phyloP scores from a whole-genome alignment of 768 basidiomycete species.

The Cubamyces lactineus region DNA sequence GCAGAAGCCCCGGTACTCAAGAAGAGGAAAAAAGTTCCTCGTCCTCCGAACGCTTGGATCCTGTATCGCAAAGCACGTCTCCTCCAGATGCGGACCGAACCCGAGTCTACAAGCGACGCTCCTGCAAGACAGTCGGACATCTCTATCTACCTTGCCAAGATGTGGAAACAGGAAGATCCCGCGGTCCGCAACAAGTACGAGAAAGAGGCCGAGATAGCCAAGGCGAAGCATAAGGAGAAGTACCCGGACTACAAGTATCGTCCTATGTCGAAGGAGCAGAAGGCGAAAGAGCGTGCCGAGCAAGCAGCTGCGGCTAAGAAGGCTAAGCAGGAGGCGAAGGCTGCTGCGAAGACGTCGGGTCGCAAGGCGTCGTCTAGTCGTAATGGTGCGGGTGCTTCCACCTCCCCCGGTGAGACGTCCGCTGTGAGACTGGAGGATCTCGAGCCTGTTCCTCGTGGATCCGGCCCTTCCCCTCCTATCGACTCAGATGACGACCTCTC shows the following conservation, averaged over 20 bases:
- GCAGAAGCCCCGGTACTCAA: not conserved
- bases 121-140: slow-evolving; percentile 17
- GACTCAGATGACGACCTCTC: slow-evolving; percentile 13
- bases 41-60: slow-evolving; percentile 28
- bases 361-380: not conserved
- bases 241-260: slow-evolving; percentile 35
- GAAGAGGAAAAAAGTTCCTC: slow-evolving; percentile 8
- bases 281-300: slow-evolving; percentile 6
- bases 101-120: not conserved
- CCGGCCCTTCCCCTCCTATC: slow-evolving; percentile 15
- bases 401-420: not conserved
- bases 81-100: not conserved
- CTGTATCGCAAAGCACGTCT: slow-evolving; percentile 26
- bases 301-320: not conserved
- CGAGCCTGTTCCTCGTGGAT: slow-evolving; percentile 5
- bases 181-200: slow-evolving; percentile 17
- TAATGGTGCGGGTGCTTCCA: not conserved
- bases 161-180: slow-evolving; percentile 10
- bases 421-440: not conserved
- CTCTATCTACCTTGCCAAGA: slow-evolving; percentile 8
- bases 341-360: slow-evolving; percentile 13
- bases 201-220: slow-evolving; percentile 25
- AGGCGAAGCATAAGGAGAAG: slow-evolving; percentile 28
- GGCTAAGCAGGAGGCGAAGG: slow-evolving; percentile 17
- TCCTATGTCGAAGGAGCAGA: slow-evolving; percentile 30